Evolutionary conservation across 2,329 filamentous ascomycete genomes (phyloP), one percentile per base, ranked within the genome.

Genomic region (Colletotrichum higginsianum): DNA sequence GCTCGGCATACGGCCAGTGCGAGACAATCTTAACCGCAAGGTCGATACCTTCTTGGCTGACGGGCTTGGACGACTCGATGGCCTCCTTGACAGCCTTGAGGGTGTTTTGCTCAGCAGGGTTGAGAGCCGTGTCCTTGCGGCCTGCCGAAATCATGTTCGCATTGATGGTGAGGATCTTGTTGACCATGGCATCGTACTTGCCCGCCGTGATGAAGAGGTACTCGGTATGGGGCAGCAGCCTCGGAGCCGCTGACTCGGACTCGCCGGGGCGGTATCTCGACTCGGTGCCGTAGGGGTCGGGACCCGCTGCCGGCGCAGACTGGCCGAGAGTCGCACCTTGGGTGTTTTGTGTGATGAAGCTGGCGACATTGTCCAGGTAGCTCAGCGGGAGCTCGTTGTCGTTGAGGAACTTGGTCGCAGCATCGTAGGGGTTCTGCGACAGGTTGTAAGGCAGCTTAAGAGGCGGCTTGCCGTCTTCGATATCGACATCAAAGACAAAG

Each of bases 401-500:
- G 76, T 92, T 89, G 58, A 98, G 91, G 76, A 98, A 99, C 78
- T 94, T 98, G 46, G 93, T 94, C 0, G 96, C 96, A 2, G 93
- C 92, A 76, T 98, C 94, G 80, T 97, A 98, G 0, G 95, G 94
- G 76, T 98, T 98, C 79, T 98, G 93, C 1, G 93, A 94, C 15
- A 96, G 87, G 79, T 98, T 98, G 83, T 93, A 98, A 0, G 96
- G 95, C n/a, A 98, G 87, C 81, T 98, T 98, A 56, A 98, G 86
- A 0, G 96, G 91, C 15, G 96, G 95, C 78, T 97, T 96, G 63
- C 95, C 96, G 77, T 98, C 96, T 80, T 98, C 94, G 73, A 98
- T 97, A 77, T 98, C 95, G 35, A 98, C 95, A 78, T 98, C 95
- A 76, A 98, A 98, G 11, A 99, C 95, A 77, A 93, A 98, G 79